Conservation (phyloP, 768 basidiomycete species). For the Tephrocybe sp. region DNA sequence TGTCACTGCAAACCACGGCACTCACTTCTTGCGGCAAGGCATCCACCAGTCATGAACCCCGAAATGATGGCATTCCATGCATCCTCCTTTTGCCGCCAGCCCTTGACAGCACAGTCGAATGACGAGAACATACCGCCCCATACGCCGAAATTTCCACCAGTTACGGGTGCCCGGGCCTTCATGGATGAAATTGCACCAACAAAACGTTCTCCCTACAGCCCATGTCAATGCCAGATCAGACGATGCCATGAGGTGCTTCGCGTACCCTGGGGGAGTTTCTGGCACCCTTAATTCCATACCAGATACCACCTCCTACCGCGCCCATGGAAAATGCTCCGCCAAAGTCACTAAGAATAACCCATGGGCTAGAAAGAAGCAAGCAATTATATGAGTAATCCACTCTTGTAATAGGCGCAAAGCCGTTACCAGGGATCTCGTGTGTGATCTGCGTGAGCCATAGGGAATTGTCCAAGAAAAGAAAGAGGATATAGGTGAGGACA, state of each 20-base stretch:
- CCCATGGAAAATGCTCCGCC: slow-evolving; percentile 98
- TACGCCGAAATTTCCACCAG: slow-evolving; percentile 94
- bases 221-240: slow-evolving; percentile 2
- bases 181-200: slow-evolving; percentile 93
- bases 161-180: slow-evolving; percentile 97
- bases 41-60: slow-evolving; percentile 98
- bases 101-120: slow-evolving; percentile 98
- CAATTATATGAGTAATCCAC: not conserved
- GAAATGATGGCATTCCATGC: slow-evolving; percentile 99
- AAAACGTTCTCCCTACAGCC: slow-evolving; percentile 81
- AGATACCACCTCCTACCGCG: slow-evolving; percentile 94
- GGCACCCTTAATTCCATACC: slow-evolving; percentile 98
- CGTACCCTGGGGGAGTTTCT: slow-evolving; percentile 92
- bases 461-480: slow-evolving; percentile 13
- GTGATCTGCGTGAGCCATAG: slow-evolving; percentile 89
- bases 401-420: not conserved
- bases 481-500: slow-evolving; percentile 11
- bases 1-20: slow-evolving; percentile 18
- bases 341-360: slow-evolving; percentile 98
- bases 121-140: slow-evolving; percentile 99
- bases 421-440: slow-evolving; percentile 86
- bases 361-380: slow-evolving; percentile 59
- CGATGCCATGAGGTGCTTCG: not conserved
- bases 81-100: slow-evolving; percentile 95
- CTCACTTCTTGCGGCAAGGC: slow-evolving; percentile 89